A percentile compares a stretch with the other conserved stretches of the same genome.
phyloP scores from a whole-genome alignment of 768 basidiomycete genomes.

The Mycena filopes region DNA sequence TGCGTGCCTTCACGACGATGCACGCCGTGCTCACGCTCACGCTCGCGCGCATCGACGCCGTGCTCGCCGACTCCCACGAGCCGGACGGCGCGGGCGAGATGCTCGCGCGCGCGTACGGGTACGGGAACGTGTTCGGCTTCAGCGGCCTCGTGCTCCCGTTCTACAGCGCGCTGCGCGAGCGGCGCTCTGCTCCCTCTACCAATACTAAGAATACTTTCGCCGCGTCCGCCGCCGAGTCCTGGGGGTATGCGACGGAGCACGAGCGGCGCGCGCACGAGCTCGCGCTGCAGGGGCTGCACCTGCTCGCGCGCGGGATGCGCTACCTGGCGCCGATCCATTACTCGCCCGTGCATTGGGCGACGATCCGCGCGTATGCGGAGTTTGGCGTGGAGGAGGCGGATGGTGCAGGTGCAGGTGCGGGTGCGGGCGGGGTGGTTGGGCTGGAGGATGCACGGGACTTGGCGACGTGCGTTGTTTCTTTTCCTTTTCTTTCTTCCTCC shows the following conservation, averaged over 20 bases:
- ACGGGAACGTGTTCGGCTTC: conserved; percentile 2
- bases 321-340: conserved; percentile 15
- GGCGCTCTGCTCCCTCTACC: too few relatives aligned
- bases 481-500: neutral
- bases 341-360: neutral
- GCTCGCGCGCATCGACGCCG: neutral
- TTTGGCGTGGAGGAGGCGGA: conserved; percentile 15
- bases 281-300: conserved; percentile 5
- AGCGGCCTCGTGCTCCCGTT: conserved; percentile 6
- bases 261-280: conserved; percentile 17
- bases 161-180: conserved; percentile 10
- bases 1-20: neutral
- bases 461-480: neutral
- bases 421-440: too few relatives aligned
- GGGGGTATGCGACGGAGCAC: neutral
- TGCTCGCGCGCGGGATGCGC: conserved; percentile 6
- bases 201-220: neutral
- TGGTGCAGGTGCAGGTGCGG: neutral
- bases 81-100: neutral
- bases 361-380: conserved; percentile 12
- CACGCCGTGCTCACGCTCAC: neutral
- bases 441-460: neutral
- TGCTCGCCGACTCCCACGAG: neutral
- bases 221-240: too few relatives aligned
- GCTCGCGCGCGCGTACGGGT: neutral